Evolutionary conservation across 768 basidiomycete genomes (phyloP).

Genomic region (Austroboletus eburneus): DNA sequence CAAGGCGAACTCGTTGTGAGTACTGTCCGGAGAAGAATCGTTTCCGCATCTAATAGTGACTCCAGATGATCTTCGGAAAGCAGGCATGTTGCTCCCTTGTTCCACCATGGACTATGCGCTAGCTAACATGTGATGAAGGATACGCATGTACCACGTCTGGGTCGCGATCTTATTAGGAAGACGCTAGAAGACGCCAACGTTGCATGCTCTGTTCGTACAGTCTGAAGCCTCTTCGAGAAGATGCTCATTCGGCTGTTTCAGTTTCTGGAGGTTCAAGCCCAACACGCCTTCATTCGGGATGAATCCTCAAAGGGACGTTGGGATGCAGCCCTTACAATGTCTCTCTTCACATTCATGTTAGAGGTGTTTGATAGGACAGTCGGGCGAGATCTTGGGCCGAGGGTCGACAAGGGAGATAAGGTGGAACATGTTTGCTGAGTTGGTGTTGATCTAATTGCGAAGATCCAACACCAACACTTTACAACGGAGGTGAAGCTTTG

Average conservation of each 20-base stretch:
- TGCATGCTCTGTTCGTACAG: conserved; percentile 56
- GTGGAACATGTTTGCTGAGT: conserved; percentile 71
- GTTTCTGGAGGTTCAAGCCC: conserved; percentile 96
- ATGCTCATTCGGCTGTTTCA: conserved; percentile 28
- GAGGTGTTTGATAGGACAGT: conserved; percentile 91
- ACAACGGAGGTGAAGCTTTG: too few relatives aligned
- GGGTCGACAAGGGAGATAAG: conserved; percentile 38
- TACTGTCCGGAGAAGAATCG: conserved; percentile 3
- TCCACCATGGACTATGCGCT: neutral
- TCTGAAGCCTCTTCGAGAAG: neutral
- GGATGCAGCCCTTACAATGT: conserved; percentile 87
- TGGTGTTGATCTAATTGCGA: conserved; percentile 7
- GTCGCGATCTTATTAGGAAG: conserved; percentile 80
- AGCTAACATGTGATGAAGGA: conserved; percentile 46
- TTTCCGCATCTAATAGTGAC: neutral
- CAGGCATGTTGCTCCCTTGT: conserved; percentile 46
- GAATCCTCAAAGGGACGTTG: conserved; percentile 90
- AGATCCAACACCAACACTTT: conserved; percentile 4
- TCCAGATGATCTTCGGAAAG: conserved; percentile 92
- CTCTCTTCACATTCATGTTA: conserved; percentile 82
- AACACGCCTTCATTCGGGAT: conserved; percentile 95
- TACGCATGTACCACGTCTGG: conserved; percentile 87
- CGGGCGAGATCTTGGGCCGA: conserved; percentile 79
- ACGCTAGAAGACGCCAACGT: conserved; percentile 79
- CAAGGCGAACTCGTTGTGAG: conserved; percentile 84